Conservation (phyloP, 106 monocot species). For the Agapanthus africanus region DNA sequence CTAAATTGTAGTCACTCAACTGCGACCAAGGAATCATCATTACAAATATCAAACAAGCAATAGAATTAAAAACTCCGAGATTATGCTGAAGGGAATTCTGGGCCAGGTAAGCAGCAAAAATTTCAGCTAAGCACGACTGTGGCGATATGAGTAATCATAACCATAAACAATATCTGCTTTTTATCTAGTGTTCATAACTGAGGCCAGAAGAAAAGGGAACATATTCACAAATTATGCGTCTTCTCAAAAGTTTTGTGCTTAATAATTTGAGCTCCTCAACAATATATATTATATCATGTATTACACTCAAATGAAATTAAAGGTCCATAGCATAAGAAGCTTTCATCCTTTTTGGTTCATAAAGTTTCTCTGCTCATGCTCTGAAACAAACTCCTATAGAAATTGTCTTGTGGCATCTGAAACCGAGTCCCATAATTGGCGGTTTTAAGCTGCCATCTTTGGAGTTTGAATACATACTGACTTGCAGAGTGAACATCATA, state of each 20-base stretch:
- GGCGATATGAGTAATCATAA: neutral
- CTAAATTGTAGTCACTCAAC: neutral
- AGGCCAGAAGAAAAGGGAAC: neutral
- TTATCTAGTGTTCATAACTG: neutral
- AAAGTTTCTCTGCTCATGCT: neutral
- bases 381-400: slow-evolving; percentile 1
- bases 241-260: neutral
- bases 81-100: neutral
- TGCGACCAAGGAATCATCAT: neutral
- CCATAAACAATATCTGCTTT: neutral
- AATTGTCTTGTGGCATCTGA: slow-evolving; percentile 8
- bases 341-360: neutral
- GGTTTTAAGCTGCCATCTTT: slow-evolving; percentile 6
- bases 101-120: neutral
- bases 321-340: neutral
- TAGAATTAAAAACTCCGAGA: neutral
- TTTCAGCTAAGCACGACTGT: neutral
- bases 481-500: slow-evolving; percentile 15
- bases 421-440: slow-evolving; percentile 2
- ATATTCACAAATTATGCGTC: neutral
- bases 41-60: neutral
- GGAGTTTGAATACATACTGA: neutral
- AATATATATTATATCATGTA: too few relatives aligned
- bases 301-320: neutral
- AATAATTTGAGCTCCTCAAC: too few relatives aligned